A percentile compares a stretch with the other conserved stretches of the same genome.
These are phyloP conservation scores for Naganishia sp. DNA, from an alignment of 1,284 basidiomycete genomes.

Conservation along the genomic window DNA sequence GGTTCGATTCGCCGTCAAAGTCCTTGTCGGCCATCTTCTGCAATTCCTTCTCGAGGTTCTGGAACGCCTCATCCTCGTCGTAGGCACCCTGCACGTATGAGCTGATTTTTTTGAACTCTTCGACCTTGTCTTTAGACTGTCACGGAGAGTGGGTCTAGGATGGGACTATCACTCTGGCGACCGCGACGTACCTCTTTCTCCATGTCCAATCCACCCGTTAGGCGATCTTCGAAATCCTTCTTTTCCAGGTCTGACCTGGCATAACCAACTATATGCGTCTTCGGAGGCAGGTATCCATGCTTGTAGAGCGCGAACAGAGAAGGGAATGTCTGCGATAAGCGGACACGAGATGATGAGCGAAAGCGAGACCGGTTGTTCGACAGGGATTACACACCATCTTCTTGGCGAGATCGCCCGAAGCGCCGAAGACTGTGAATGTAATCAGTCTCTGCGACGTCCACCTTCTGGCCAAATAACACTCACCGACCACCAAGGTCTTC, in stretches of 20 bases:
- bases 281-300: conserved; percentile 28
- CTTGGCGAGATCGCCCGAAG: conserved; percentile 34
- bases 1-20: conserved; percentile 31
- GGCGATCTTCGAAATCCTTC: conserved; percentile 42
- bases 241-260: conserved; percentile 51
- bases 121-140: conserved; percentile 30
- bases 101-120: conserved; percentile 33
- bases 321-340: conserved; percentile 29
- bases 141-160: not conserved
- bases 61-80: conserved; percentile 35
- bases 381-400: conserved; percentile 31
- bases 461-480: not conserved
- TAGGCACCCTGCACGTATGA: conserved; percentile 32
- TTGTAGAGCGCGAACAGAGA: conserved; percentile 32
- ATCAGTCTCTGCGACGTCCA: not conserved
- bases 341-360: not conserved
- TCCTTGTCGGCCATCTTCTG: conserved; percentile 32
- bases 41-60: conserved; percentile 34
- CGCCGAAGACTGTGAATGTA: conserved; percentile 29
- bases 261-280: conserved; percentile 49
- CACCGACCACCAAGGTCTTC: conserved; percentile 34
- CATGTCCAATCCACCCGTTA: conserved; percentile 32
- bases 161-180: not conserved
- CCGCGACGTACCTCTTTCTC: conserved; percentile 13
- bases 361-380: not conserved